These are phyloP conservation scores for Yamadazyma akitaensis DNA, from an alignment of 805 yeast genomes.

Conservation along the genomic window DNA sequence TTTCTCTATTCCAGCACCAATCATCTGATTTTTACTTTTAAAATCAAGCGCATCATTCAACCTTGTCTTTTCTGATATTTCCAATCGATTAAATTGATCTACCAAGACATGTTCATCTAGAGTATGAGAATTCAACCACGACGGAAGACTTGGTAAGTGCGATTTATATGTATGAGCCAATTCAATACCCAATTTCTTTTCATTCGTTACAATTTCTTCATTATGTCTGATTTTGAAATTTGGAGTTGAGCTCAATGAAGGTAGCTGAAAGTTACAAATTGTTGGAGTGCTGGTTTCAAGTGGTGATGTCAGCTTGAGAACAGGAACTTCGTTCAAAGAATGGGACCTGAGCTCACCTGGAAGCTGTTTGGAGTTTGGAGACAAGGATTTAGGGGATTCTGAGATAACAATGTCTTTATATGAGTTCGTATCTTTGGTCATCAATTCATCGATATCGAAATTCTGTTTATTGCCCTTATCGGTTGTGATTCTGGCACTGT, in stretches of 20 bases:
- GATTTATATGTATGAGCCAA: constrained; percentile 11
- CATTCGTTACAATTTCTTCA: constrained; percentile 50
- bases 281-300: constrained; percentile 30
- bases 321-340: constrained; percentile 17
- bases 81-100: constrained; percentile 57
- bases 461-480: constrained; percentile 13
- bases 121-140: constrained; percentile 21
- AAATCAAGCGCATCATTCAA: constrained; percentile 40
- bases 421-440: constrained; percentile 9
- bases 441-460: constrained; percentile 10
- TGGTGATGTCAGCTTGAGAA: constrained; percentile 5
- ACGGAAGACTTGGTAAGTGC: constrained; percentile 22
- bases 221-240: constrained; percentile 46
- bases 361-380: neutral
- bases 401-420: constrained; percentile 8
- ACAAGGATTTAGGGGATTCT: neutral
- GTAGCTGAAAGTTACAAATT: constrained; percentile 53
- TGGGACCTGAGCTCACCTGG: constrained; percentile 14
- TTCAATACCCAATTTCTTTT: constrained; percentile 27
- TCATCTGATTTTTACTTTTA: constrained; percentile 31
- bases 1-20: constrained; percentile 75
- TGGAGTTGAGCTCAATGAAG: constrained; percentile 18
- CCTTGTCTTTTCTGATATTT: constrained; percentile 65
- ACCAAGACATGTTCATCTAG: constrained; percentile 4
- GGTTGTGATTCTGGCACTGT: neutral